A percentile compares a stretch with the other conserved stretches of the same genome.
phyloP scores from a whole-genome alignment of 75 land plant genomes.

The Sequoia sempervirens region DNA sequence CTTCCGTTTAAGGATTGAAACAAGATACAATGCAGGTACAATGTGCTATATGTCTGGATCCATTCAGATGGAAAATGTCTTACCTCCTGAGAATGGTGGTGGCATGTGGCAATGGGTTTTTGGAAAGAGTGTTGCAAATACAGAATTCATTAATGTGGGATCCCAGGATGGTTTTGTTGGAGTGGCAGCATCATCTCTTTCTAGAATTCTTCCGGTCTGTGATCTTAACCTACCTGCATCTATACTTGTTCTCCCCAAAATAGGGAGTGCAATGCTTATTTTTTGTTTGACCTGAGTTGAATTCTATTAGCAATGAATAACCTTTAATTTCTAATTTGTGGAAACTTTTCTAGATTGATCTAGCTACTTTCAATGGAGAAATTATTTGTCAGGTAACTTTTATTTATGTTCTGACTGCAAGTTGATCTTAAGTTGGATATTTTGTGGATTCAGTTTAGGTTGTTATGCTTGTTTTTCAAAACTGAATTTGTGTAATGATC shows the following conservation, averaged over 20 bases:
- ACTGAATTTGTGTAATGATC: conserved; percentile 9
- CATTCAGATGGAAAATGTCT: conserved; percentile 70
- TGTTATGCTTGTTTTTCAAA: neutral
- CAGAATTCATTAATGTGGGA: conserved; percentile 58
- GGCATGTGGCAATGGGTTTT: conserved; percentile 87
- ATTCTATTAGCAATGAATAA: neutral
- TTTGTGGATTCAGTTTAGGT: neutral
- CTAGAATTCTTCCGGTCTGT: conserved; percentile 79
- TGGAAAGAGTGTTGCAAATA: conserved; percentile 60
- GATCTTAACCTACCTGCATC: neutral
- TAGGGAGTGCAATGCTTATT: neutral
- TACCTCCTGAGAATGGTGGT: conserved; percentile 67
- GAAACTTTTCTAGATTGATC: conserved; percentile 57
- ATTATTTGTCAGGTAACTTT: conserved; percentile 72
- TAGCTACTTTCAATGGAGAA: conserved; percentile 80
- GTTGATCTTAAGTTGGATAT: neutral
- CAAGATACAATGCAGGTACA: conserved; percentile 38
- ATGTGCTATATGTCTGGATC: conserved; percentile 89
- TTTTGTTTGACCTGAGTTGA: neutral
- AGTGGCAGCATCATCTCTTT: conserved; percentile 77
- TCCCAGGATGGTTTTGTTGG: conserved; percentile 82
- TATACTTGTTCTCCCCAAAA: neutral
- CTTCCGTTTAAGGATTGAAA: neutral
- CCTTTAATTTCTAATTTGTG: neutral
- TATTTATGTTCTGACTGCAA: neutral